phyloP scores from a whole-genome alignment of 805 yeast genomes.

The Blastobotrys muscicola region DNA sequence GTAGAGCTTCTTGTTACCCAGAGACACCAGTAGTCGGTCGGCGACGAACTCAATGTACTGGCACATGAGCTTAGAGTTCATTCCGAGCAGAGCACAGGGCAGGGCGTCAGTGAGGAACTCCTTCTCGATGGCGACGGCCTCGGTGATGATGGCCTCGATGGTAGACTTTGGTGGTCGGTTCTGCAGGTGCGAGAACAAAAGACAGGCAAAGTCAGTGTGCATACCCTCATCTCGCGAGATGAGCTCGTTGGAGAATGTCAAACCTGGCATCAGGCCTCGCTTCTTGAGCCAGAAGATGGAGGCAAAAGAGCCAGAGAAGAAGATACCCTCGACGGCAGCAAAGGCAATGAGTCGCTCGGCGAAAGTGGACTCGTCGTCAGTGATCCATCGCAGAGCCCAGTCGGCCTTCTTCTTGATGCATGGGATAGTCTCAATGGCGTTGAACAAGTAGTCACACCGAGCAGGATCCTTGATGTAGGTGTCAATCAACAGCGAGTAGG shows the following conservation, averaged over 20 bases:
- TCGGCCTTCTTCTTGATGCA: constrained; percentile 95
- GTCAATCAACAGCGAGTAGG: constrained; percentile 89
- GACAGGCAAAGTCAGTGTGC: constrained; percentile 97
- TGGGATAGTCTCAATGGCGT: constrained; percentile 94
- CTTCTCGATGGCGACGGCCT: constrained; percentile 92
- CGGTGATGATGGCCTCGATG: constrained; percentile 80
- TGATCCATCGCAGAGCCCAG: constrained; percentile 98
- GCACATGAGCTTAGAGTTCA: constrained; percentile 90
- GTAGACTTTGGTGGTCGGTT: constrained; percentile 76
- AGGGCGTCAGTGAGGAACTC: constrained; percentile 91
- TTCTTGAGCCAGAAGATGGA: constrained; percentile 98
- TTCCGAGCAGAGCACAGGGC: constrained; percentile 87
- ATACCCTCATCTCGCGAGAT: constrained; percentile 98
- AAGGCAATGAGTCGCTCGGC: constrained; percentile 96
- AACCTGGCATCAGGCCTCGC: constrained; percentile 98
- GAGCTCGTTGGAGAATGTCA: constrained; percentile 94
- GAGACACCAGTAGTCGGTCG: constrained; percentile 83
- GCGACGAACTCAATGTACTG: constrained; percentile 98
- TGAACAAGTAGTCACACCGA: constrained; percentile 82
- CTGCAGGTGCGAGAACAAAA: constrained; percentile 84
- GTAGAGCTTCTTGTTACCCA: constrained; percentile 85
- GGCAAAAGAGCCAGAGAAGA: constrained; percentile 97
- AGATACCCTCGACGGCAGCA: constrained; percentile 98
- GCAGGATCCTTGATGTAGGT: constrained; percentile 93
- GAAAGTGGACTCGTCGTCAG: constrained; percentile 76